Base-by-base conservation (phyloP, 2,329 filamentous ascomycete genomes). In the Colletotrichum sp. region DNA sequence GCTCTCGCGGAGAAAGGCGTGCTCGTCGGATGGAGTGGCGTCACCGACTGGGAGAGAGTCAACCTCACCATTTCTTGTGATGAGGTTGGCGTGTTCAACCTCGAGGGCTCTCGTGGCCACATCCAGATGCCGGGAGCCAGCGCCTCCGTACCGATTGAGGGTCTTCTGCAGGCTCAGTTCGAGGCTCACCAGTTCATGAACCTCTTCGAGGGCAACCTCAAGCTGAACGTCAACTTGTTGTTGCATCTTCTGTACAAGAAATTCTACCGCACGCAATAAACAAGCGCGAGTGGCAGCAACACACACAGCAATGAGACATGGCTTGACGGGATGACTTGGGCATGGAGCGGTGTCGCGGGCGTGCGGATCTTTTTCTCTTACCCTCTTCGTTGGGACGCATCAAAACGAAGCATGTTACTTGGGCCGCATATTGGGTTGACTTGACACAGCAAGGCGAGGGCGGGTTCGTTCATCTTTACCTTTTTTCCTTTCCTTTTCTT, bases 241-340 rank as follows among this genome's bases (percentile, higher is more conserved):
- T 89, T 99, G 89, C 97, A 99, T 90, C 89, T 99, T 85, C 91
- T 99, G 80, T 99, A 99, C 89, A 98, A 98, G 91, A 99, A 99
- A 90, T 99, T 99, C 86, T 99, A 99, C 84, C 88, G 92, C 77
- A 93, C 92, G 76, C 92, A 93, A 81, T 93, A 87, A 86, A 32
- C 59, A 32, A 26, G 36, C 32, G 75, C 34, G 26, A 12, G 60
- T 18, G 44, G 18, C 39, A 44, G 57, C 52, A 75, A 28, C 32
- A 44, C 12, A 39, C 49, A 57, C 8, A 28, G 44, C 36, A 55
- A 76, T 62, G 75, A 75, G 66, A 75, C 63, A 75, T 67, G 75
- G 71, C 36, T 76, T 75, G 65, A 70, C 34, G 74, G 63, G 72
- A 71, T 55, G 52, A 55, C n/a, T 63, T 34, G 66, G 67, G 72